phyloP scores from a whole-genome alignment of 2,329 filamentous ascomycete species.

The Bretziella fagacearum region DNA sequence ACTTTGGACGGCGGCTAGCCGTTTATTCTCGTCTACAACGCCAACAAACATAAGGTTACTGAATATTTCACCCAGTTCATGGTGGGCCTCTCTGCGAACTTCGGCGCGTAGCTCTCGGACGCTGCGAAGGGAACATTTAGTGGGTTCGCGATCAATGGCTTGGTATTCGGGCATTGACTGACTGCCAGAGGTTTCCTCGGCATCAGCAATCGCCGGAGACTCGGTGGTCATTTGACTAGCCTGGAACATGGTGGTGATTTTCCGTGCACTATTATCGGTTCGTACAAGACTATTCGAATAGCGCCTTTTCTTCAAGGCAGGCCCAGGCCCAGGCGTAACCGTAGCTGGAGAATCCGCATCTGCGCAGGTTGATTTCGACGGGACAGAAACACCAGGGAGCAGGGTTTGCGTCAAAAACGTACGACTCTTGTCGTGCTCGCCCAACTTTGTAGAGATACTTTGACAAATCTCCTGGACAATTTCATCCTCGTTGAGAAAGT shows the following conservation, averaged over 20 bases:
- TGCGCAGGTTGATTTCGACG: constrained; percentile 19
- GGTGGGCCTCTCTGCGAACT: constrained; percentile 69
- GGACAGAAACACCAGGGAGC: constrained; percentile 44
- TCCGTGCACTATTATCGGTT: constrained; percentile 73
- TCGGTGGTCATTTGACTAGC: constrained; percentile 21
- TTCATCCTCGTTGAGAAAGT: constrained; percentile 94
- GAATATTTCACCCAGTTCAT: constrained; percentile 72
- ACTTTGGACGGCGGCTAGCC: constrained; percentile 81
- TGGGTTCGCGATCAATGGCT: constrained; percentile 48
- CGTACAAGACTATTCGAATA: constrained; percentile 64
- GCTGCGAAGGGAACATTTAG: constrained; percentile 60
- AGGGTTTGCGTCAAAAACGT: constrained; percentile 90
- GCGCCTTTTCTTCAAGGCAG: constrained; percentile 24
- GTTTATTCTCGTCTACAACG: constrained; percentile 69
- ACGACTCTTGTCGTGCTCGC: constrained; percentile 79
- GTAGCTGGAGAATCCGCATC: constrained; percentile 16
- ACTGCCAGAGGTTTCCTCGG: constrained; percentile 29
- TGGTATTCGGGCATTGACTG: constrained; percentile 44
- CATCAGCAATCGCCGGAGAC: constrained; percentile 14
- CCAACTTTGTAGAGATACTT: constrained; percentile 59
- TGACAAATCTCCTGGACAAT: constrained; percentile 77
- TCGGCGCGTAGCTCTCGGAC: constrained; percentile 67
- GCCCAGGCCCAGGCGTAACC: constrained; percentile 22
- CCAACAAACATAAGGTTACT: constrained; percentile 84
- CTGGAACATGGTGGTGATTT: constrained; percentile 94